These are phyloP conservation scores for Xeromyces bisporus DNA, from an alignment of 495 filamentous ascomycete genomes.

Conservation along the genomic window DNA sequence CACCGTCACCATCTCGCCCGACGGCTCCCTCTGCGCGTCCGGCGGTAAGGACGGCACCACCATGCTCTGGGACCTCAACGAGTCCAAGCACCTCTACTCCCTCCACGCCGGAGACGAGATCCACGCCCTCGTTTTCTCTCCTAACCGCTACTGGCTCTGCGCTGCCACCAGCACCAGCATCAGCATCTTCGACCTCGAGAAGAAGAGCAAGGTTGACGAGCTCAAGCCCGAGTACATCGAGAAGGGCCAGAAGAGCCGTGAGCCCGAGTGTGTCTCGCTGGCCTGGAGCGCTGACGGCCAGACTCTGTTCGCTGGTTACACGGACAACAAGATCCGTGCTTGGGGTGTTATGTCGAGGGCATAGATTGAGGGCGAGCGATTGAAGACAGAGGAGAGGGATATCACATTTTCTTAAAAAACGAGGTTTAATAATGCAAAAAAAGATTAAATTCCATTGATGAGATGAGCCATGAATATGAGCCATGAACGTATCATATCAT, in stretches of 20 bases:
- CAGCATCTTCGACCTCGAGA: constrained; percentile 99
- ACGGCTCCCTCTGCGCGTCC: constrained; percentile 97
- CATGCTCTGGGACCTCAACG: constrained; percentile 99
- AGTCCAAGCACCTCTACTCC: constrained; percentile 99
- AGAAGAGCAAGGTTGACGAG: constrained; percentile 99
- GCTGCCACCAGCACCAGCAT: constrained; percentile 90
- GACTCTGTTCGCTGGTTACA: constrained; percentile 99
- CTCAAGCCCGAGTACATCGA: constrained; percentile 96
- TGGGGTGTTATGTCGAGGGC: constrained; percentile 87
- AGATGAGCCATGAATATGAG: constrained; percentile 30
- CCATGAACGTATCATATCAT: constrained; percentile 24
- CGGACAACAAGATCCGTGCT: constrained; percentile 97
- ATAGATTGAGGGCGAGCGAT: constrained; percentile 19
- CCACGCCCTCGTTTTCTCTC: constrained; percentile 99
- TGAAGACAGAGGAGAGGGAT: constrained; percentile 8
- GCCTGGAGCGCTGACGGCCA: constrained; percentile 97
- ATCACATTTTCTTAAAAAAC: not conserved
- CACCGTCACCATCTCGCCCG: constrained; percentile 99
- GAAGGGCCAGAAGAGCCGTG: constrained; percentile 95
- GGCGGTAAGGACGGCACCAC: constrained; percentile 99
- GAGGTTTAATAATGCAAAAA: not conserved
- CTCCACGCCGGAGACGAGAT: constrained; percentile 99
- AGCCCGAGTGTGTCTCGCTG: constrained; percentile 93
- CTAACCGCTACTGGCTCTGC: constrained; percentile 99
- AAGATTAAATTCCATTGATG: constrained; percentile 1